phyloP scores from a whole-genome alignment of 2,329 filamentous ascomycete species.

The Sporothrix pseudoabietina region DNA sequence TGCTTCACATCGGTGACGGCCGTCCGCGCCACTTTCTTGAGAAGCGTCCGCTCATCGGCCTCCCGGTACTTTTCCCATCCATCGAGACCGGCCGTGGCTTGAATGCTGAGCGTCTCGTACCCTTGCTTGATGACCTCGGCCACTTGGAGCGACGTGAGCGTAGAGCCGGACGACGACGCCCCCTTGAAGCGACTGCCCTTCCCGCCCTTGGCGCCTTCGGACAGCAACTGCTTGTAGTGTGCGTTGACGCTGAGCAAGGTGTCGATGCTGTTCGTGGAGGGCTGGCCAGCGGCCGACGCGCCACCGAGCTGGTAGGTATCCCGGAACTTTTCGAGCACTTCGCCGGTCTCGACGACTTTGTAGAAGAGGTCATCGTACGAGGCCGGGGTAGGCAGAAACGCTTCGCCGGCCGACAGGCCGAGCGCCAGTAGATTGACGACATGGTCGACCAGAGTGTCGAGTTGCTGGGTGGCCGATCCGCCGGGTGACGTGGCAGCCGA shows the following conservation, averaged over 20 bases:
- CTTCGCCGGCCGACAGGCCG: slow-evolving; percentile 81
- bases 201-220: slow-evolving; percentile 49
- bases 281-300: slow-evolving; percentile 41
- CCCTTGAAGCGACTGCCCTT: slow-evolving; percentile 42
- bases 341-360: slow-evolving; percentile 91
- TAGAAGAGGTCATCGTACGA: slow-evolving; percentile 98
- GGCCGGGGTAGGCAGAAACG: slow-evolving; percentile 82
- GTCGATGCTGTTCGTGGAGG: slow-evolving; percentile 72
- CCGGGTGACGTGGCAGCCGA: background rate
- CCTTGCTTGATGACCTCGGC: slow-evolving; percentile 92
- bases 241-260: slow-evolving; percentile 79
- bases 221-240: slow-evolving; percentile 85
- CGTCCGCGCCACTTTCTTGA: slow-evolving; percentile 84
- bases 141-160: slow-evolving; percentile 81
- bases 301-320: slow-evolving; percentile 65
- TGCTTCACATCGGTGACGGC: slow-evolving; percentile 63
- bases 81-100: slow-evolving; percentile 82
- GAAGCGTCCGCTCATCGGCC: slow-evolving; percentile 75
- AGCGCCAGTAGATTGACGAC: slow-evolving; percentile 83
- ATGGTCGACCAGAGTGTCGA: slow-evolving; percentile 73
- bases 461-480: slow-evolving; percentile 56
- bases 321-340: slow-evolving; percentile 78
- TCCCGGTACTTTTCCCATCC: slow-evolving; percentile 86
- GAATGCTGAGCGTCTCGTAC: slow-evolving; percentile 91
- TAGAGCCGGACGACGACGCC: slow-evolving; percentile 46